Evolutionary conservation across 371 early-diverging fungal species (phyloP), one percentile per base, ranked within the genome.

Genomic region (Antonospora locustae): DNA sequence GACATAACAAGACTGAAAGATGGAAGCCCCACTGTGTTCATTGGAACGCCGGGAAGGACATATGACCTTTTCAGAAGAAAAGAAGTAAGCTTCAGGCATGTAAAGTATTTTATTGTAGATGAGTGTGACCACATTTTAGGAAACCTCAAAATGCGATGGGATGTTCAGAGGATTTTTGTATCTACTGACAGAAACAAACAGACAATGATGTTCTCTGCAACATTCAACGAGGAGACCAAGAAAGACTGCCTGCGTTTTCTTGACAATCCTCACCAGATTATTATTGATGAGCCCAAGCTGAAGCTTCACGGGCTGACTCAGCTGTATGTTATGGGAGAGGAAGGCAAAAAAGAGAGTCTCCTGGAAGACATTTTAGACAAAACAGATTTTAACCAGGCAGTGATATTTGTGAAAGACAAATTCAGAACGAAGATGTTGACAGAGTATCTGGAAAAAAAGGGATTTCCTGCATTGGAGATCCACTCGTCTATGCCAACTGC

Each of bases 41-140:
- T 97, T 40, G 97, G 91, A 54, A 91, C 93, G 3, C 93, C 97
- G 7, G 96, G 97, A n/a, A 84, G 93, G 69, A 79, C 91, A 39
- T 74, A 84, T 50, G 90, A 84, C 27, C 75, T 93, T 41, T 77
- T 90, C 54, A 80, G 82, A 54, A 87, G 86, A 24, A 82, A 82
- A 71, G 59, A 73, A 19, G 75, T 93, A 49, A 81, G 80, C 58
- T 73, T 91, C 46, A 71, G 73, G 34, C 81, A 79, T 50, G 78
- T 92, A 59, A 88, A 86, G 80, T 85, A 84, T 78, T 89, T 97
- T 75, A 87, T 97, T 16, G 77, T 97, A 23, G 98, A 97, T 71
- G 98, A 97, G 78, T 93, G 92, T 74, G 98, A 97, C 78, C 87
- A 90, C 36, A 25, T 63, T 29, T 5, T 48, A 29, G 17, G 5